Conservation (phyloP, 208 protist genomes). For the Entamoeba invadens region DNA sequence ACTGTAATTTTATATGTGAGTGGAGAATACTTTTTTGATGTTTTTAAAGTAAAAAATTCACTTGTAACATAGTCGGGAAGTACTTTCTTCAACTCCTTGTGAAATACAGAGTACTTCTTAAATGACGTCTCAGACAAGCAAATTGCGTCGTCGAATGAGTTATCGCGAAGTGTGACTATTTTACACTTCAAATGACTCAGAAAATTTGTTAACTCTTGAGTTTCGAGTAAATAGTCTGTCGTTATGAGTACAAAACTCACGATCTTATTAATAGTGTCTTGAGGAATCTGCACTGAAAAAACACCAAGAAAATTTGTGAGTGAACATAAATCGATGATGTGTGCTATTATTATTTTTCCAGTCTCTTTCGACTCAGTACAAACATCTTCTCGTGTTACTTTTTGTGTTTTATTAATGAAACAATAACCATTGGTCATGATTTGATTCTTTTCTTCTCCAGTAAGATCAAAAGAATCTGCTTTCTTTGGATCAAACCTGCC, state of each 20-base stretch:
- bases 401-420: not conserved
- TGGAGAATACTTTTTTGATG: no score
- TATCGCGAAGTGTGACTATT: not conserved
- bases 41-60: no score
- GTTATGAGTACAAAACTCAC: not conserved
- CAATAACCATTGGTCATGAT: not conserved
- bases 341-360: not conserved
- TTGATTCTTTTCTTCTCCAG: not conserved
- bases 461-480: not conserved
- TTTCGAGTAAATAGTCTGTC: not conserved
- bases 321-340: not conserved
- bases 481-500: not conserved
- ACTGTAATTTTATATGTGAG: no score
- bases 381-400: not conserved
- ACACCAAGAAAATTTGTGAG: no score
- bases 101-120: not conserved
- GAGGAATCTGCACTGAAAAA: no score
- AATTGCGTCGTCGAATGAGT: not conserved
- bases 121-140: not conserved
- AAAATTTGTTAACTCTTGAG: not conserved
- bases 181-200: not conserved
- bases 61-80: not conserved
- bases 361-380: not conserved
- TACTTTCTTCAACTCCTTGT: not conserved
- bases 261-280: not conserved